Conservation (phyloP, 2,329 filamentous ascomycete genomes). For the Lachnellula arida region DNA sequence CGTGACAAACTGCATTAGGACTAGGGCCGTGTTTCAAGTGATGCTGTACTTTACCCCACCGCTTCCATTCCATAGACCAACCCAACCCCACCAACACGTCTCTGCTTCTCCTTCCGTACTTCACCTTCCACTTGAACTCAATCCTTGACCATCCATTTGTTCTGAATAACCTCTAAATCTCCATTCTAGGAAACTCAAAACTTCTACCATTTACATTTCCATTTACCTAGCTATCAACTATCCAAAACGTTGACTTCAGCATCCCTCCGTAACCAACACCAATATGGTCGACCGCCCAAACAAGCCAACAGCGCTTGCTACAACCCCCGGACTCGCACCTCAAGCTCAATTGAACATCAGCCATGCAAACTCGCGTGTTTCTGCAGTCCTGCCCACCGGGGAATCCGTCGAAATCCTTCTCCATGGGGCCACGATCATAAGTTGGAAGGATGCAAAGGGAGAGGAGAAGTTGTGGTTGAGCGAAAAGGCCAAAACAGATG, state of each 20-base stretch:
- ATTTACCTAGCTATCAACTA: neutral
- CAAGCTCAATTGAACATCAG: constrained; percentile 72
- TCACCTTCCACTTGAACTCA: neutral
- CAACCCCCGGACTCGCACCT: constrained; percentile 69
- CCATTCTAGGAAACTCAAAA: neutral
- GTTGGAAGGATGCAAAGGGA: constrained; percentile 80
- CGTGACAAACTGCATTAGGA: neutral
- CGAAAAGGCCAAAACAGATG: constrained; percentile 74
- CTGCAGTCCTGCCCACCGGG: constrained; percentile 77
- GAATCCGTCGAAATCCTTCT: constrained; percentile 83
- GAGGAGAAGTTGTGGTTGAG: constrained; percentile 85
- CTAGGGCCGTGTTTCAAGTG: neutral
- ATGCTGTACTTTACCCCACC: neutral
- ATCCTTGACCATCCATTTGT: neutral
- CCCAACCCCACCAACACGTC: neutral
- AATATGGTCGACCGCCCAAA: constrained; percentile 75
- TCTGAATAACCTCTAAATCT: neutral
- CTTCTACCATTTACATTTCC: neutral
- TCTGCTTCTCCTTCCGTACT: neutral
- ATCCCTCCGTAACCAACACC: neutral
- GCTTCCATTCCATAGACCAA: neutral
- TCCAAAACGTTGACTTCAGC: neutral
- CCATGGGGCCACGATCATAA: constrained; percentile 87
- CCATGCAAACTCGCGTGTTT: constrained; percentile 65
- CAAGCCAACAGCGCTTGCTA: constrained; percentile 72